These are phyloP conservation scores for Tylopilus balloui DNA, from an alignment of 768 basidiomycete genomes.

Conservation along the genomic window DNA sequence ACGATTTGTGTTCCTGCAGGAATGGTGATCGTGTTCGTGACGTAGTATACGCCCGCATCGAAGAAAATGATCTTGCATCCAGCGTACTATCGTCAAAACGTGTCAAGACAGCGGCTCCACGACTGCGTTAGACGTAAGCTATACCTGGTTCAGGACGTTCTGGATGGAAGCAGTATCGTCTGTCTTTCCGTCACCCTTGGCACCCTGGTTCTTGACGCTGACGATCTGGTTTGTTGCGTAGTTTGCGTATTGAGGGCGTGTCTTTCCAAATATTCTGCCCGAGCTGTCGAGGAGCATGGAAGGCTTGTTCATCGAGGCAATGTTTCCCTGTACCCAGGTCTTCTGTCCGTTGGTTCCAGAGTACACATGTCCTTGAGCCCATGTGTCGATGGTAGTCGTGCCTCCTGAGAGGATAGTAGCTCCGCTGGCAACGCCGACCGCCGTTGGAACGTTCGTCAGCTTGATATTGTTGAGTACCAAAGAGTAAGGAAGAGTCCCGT, in stretches of 20 bases:
- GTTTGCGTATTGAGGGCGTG: slow-evolving; percentile 60
- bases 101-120: not conserved
- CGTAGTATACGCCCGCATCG: slow-evolving; percentile 55
- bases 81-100: slow-evolving; percentile 42
- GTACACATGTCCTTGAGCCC: slow-evolving; percentile 75
- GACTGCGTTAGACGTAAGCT: not conserved
- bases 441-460: slow-evolving; percentile 31
- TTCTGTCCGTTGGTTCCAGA: slow-evolving; percentile 43
- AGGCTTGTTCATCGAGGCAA: slow-evolving; percentile 48
- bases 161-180: slow-evolving; percentile 71
- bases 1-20: slow-evolving; percentile 45
- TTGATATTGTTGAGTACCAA: slow-evolving; percentile 35
- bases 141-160: slow-evolving; percentile 51
- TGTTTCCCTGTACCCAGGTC: slow-evolving; percentile 46
- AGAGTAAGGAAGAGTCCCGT: slow-evolving; percentile 30
- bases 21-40: slow-evolving; percentile 44
- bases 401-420: slow-evolving; percentile 35
- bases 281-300: slow-evolving; percentile 48
- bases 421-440: slow-evolving; percentile 32
- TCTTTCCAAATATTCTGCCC: slow-evolving; percentile 58
- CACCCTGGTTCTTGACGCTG: slow-evolving; percentile 65
- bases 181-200: slow-evolving; percentile 66
- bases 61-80: slow-evolving; percentile 79
- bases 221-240: slow-evolving; percentile 61
- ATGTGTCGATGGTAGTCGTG: slow-evolving; percentile 40